These are phyloP conservation scores for Camelina neglecta DNA, from an alignment of 345 rosid genomes.

Conservation along the genomic window DNA sequence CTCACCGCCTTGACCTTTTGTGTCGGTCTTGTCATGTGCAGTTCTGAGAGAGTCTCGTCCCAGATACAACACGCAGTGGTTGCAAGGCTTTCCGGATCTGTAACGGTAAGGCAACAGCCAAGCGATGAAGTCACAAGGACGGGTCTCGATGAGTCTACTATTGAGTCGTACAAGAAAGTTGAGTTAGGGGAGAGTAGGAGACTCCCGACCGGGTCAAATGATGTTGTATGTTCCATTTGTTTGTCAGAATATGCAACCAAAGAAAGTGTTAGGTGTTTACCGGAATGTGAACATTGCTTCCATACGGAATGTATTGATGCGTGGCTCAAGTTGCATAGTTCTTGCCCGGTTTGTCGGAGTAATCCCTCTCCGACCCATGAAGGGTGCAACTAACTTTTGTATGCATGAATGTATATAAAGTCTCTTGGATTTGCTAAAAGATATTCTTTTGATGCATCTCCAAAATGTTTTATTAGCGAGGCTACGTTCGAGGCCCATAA, in stretches of 20 bases:
- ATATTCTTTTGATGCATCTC: too few species aligned
- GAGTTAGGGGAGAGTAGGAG: slow-evolving; percentile 71
- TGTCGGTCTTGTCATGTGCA: slow-evolving; percentile 45
- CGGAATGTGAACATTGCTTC: slow-evolving; percentile 76
- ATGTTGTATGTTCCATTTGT: slow-evolving; percentile 66
- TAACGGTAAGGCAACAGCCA: slow-evolving; percentile 38
- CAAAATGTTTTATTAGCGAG: too few species aligned
- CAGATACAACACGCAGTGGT: slow-evolving; percentile 20
- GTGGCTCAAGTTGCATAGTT: slow-evolving; percentile 66
- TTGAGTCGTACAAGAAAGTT: slow-evolving; percentile 68
- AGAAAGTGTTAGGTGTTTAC: slow-evolving; percentile 62
- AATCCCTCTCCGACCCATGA: slow-evolving; percentile 46
- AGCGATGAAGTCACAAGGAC: slow-evolving; percentile 37
- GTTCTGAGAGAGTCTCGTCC: slow-evolving; percentile 16
- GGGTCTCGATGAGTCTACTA: slow-evolving; percentile 73
- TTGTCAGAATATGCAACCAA: slow-evolving; percentile 62
- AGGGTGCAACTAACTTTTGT: slow-evolving; percentile 11
- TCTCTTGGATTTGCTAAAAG: neutral
- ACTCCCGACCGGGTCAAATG: slow-evolving; percentile 59
- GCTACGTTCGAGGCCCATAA: too few species aligned
- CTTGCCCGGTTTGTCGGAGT: slow-evolving; percentile 77
- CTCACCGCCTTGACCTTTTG: slow-evolving; percentile 46
- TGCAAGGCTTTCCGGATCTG: slow-evolving; percentile 26
- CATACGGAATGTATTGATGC: slow-evolving; percentile 73
- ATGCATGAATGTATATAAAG: neutral